Evolutionary conservation across 2,329 filamentous ascomycete genomes (phyloP).

Genomic region (Bipolaris victoriae): DNA sequence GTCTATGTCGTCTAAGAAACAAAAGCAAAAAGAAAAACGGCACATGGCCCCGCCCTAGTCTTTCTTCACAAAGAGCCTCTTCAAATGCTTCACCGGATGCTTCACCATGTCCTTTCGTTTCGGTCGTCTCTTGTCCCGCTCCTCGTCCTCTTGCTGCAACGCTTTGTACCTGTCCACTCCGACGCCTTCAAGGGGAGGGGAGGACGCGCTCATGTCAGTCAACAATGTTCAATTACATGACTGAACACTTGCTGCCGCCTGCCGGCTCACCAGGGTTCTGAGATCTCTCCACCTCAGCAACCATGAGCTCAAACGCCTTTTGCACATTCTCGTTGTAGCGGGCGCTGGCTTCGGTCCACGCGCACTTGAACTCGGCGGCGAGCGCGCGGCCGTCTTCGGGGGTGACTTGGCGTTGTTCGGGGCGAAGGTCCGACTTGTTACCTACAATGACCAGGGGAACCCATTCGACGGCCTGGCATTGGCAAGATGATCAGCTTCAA

Average conservation of each 20-base stretch:
- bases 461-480: conserved; percentile 78
- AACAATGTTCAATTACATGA: conserved; percentile 71
- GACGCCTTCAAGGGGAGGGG: conserved; percentile 10
- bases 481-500: conserved; percentile 13
- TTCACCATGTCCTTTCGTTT: not conserved
- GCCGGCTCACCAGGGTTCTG: conserved; percentile 87
- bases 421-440: conserved; percentile 93
- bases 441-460: conserved; percentile 94
- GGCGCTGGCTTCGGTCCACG: conserved; percentile 93
- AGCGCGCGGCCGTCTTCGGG: conserved; percentile 84
- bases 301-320: conserved; percentile 92
- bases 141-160: conserved; percentile 1
- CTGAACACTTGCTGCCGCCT: conserved; percentile 76
- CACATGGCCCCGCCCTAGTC: not conserved
- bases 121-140: conserved; percentile 10
- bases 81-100: conserved; percentile 2
- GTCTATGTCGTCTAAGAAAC: conserved; percentile 31
- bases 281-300: conserved; percentile 91
- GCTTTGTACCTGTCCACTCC: conserved; percentile 6
- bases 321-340: conserved; percentile 92
- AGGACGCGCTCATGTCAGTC: conserved; percentile 24
- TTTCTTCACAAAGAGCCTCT: conserved; percentile 1
- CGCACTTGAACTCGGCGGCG: conserved; percentile 86
- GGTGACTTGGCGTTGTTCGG: conserved; percentile 90
- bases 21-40: conserved; percentile 4